Conservation (phyloP, 169 alveolate species). For the Plasmodium gonderi region DNA sequence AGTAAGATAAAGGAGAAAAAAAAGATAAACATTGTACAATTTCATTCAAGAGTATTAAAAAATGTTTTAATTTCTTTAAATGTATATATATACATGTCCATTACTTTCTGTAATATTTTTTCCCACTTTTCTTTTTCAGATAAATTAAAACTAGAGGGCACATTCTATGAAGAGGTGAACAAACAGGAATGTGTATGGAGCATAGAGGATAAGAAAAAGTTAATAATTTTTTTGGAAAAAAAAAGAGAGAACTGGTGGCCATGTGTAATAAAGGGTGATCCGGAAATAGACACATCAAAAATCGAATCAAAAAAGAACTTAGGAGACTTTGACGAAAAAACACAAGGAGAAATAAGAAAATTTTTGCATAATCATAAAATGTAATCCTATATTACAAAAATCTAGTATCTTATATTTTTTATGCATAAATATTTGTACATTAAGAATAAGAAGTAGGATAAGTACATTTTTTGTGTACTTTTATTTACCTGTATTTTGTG, state of each 20-base stretch:
- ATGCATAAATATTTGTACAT: conserved; percentile 6
- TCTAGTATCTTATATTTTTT: not conserved
- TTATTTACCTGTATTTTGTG: not conserved
- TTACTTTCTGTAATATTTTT: not conserved
- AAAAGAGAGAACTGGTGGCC: conserved; percentile 87
- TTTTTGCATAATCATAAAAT: conserved; percentile 77
- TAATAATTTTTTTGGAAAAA: conserved; percentile 80
- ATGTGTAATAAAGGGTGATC: conserved; percentile 82
- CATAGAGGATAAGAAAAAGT: conserved; percentile 81
- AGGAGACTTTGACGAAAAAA: conserved; percentile 81
- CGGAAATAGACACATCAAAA: conserved; percentile 83
- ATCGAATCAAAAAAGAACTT: conserved; percentile 85
- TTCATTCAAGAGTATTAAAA: not conserved
- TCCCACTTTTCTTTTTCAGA: not conserved
- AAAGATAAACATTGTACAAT: not conserved
- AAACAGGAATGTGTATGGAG: conserved; percentile 82
- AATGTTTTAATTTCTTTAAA: not conserved
- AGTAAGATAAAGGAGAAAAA: conserved; percentile 14
- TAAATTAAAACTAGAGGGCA: conserved; percentile 61
- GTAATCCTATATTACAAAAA: conserved; percentile 11
- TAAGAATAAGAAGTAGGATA: not conserved
- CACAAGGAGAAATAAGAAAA: conserved; percentile 82
- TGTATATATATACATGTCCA: not conserved
- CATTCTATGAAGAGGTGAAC: conserved; percentile 73
- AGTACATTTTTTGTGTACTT: not conserved